phyloP scores from a whole-genome alignment of 2,329 filamentous ascomycete species.

The Claviceps fusiformis region DNA sequence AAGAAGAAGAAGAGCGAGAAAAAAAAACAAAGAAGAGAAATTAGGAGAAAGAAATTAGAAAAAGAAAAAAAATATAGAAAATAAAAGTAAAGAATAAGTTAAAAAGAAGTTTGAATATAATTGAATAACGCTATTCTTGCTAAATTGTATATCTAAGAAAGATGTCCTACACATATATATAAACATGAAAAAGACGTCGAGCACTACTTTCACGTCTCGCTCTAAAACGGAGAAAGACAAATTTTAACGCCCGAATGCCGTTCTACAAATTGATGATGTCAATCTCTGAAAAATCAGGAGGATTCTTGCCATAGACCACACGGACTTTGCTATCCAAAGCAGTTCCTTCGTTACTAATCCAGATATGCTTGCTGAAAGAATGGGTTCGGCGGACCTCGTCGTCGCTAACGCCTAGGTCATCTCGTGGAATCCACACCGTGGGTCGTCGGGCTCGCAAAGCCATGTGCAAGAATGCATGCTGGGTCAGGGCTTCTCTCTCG shows the following conservation, averaged over 20 bases:
- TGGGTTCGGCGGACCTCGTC: slow-evolving; percentile 76
- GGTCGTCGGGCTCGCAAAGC: slow-evolving; percentile 75
- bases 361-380: slow-evolving; percentile 64
- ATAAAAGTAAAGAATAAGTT: neutral
- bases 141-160: neutral
- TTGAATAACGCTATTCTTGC: neutral
- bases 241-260: neutral
- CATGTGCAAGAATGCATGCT: slow-evolving; percentile 80
- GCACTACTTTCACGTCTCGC: too few relatives aligned
- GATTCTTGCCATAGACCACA: slow-evolving; percentile 72
- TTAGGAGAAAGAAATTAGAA: too few relatives aligned
- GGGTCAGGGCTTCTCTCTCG: slow-evolving; percentile 72
- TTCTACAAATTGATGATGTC: slow-evolving; percentile 66
- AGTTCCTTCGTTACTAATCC: slow-evolving; percentile 89
- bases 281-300: slow-evolving; percentile 79
- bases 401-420: slow-evolving; percentile 79
- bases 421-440: slow-evolving; percentile 85
- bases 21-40: too few relatives aligned
- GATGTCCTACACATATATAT: too few relatives aligned
- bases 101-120: too few relatives aligned
- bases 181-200: too few relatives aligned
- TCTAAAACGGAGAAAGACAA: neutral
- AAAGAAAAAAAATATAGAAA: neutral
- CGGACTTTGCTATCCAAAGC: slow-evolving; percentile 71
- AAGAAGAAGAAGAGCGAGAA: too few relatives aligned